phyloP scores from a whole-genome alignment of 1,284 basidiomycete species.

The Leccinum subspadiceum region DNA sequence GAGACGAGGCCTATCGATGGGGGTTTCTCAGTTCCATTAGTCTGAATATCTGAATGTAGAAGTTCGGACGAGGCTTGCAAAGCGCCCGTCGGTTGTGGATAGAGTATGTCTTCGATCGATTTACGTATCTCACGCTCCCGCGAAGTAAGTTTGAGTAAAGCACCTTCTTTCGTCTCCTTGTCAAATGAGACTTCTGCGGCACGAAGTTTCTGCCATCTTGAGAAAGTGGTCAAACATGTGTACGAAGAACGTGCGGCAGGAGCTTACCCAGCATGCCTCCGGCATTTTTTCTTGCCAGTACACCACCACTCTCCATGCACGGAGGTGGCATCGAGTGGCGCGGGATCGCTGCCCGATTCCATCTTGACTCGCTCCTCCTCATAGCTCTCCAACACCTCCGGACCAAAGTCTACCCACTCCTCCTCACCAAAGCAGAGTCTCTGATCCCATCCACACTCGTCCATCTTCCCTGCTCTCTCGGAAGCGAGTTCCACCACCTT shows the following conservation, averaged over 20 bases:
- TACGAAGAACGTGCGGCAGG: constrained; percentile 6
- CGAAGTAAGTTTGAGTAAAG: constrained; percentile 59
- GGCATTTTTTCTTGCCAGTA: constrained; percentile 68
- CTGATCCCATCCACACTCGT: constrained; percentile 81
- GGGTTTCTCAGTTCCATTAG: constrained; percentile 47
- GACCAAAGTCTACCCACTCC: constrained; percentile 67
- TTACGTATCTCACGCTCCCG: constrained; percentile 72
- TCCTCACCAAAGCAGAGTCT: constrained; percentile 77
- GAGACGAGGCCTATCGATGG: constrained; percentile 41
- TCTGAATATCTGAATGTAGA: constrained; percentile 37
- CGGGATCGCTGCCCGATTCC: constrained; percentile 24
- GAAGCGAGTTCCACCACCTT: constrained; percentile 62
- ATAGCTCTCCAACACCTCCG: constrained; percentile 64
- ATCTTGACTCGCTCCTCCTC: constrained; percentile 43
- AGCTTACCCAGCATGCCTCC: constrained; percentile 70
- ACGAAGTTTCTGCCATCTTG: constrained; percentile 77
- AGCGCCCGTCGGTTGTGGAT: constrained; percentile 43
- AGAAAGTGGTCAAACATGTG: constrained; percentile 7
- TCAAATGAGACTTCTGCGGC: constrained; percentile 69
- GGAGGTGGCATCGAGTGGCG: constrained; percentile 41
- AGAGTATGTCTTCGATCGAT: constrained; percentile 65
- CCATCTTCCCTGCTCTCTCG: constrained; percentile 54
- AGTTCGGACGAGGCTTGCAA: constrained; percentile 39
- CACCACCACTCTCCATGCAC: constrained; percentile 69
- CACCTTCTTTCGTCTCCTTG: constrained; percentile 63